These are phyloP conservation scores for Nemophila menziesii DNA, from an alignment of 257 asterid species.

Conservation along the genomic window DNA sequence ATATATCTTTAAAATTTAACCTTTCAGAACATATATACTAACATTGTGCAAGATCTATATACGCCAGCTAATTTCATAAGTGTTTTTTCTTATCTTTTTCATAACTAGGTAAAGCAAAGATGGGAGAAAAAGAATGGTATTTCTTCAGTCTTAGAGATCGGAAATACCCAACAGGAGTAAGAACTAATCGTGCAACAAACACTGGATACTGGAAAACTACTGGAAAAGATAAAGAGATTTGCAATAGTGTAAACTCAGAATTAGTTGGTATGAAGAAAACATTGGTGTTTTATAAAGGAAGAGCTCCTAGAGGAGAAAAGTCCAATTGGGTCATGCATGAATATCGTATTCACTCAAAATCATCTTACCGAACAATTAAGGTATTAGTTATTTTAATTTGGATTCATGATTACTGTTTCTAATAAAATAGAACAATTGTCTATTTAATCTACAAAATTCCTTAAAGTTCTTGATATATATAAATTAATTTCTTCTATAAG, in stretches of 20 bases:
- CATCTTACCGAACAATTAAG: constrained; percentile 60
- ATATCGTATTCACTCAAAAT: constrained; percentile 75
- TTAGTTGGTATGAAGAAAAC: constrained; percentile 91
- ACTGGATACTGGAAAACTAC: constrained; percentile 91
- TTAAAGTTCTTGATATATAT: too few relatives aligned
- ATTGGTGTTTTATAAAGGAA: constrained; percentile 72
- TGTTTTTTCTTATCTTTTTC: too few relatives aligned
- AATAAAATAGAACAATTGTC: too few relatives aligned
- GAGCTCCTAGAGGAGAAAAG: constrained; percentile 94
- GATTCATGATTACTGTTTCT: too few relatives aligned
- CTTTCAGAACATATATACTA: too few relatives aligned
- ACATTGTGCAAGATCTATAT: too few relatives aligned
- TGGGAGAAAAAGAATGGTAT: constrained; percentile 94
- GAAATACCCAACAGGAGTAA: constrained; percentile 81
- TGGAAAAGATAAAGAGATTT: constrained; percentile 88
- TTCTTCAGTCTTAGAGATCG: constrained; percentile 86
- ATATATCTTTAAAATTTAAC: too few relatives aligned
- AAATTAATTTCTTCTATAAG: too few relatives aligned
- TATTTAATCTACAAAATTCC: too few relatives aligned
- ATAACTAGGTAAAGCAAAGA: constrained; percentile 81
- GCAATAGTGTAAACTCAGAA: constrained; percentile 54
- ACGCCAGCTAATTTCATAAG: too few relatives aligned
- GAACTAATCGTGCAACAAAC: constrained; percentile 87
- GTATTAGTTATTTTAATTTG: constrained; percentile 23
- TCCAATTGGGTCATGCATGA: constrained; percentile 98